phyloP scores from a whole-genome alignment of 345 rosid genomes.

The Excoecaria cochinchinensis region DNA sequence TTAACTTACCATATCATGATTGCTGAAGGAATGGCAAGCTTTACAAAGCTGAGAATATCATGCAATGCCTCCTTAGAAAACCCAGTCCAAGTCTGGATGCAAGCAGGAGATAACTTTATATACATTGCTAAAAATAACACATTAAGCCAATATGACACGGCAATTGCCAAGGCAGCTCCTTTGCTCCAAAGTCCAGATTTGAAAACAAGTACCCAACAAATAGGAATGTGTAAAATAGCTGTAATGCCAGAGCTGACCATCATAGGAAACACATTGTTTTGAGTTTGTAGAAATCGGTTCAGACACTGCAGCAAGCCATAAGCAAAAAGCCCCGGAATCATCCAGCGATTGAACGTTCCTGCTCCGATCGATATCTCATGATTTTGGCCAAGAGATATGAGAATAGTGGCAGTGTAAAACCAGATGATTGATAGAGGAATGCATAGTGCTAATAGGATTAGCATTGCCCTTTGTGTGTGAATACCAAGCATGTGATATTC shows the following conservation, averaged over 20 bases:
- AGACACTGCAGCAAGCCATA: constrained; percentile 61
- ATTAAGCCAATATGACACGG: constrained; percentile 43
- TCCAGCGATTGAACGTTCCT: constrained; percentile 45
- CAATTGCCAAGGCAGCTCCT: constrained; percentile 48
- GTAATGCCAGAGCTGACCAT: constrained; percentile 36
- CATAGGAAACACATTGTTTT: constrained; percentile 56
- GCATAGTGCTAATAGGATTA: constrained; percentile 41
- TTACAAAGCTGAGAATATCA: constrained; percentile 40
- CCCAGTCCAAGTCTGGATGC: constrained; percentile 46
- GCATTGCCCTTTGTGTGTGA: constrained; percentile 67
- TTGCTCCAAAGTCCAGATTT: constrained; percentile 32
- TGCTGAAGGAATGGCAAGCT: constrained; percentile 56
- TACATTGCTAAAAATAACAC: constrained; percentile 39
- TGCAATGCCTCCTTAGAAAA: constrained; percentile 43
- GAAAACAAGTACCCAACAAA: constrained; percentile 50
- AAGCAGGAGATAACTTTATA: constrained; percentile 36
- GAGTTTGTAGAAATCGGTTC: constrained; percentile 57
- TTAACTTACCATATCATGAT: constrained; percentile 49
- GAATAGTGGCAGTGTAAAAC: constrained; percentile 48
- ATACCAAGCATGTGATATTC: constrained; percentile 62
- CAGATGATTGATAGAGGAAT: constrained; percentile 55
- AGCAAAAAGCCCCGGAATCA: constrained; percentile 64
- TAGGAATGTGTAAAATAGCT: constrained; percentile 32
- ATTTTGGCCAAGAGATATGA: constrained; percentile 45
- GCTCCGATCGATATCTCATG: constrained; percentile 37